Base-by-base conservation (phyloP, 257 asterid genomes). In the Apocynum venetum region DNA sequence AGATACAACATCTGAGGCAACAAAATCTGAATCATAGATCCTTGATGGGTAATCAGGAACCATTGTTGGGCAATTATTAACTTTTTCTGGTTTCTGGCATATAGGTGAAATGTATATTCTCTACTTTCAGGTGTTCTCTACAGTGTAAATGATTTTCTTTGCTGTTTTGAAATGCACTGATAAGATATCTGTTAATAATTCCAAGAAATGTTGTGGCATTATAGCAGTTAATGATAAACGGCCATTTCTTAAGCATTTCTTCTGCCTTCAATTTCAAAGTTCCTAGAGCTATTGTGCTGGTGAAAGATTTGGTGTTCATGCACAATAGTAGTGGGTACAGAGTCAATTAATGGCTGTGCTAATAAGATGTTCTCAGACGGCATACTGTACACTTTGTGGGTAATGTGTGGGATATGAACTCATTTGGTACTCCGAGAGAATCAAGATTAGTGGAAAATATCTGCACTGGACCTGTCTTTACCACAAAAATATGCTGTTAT, bases 1-100 rank as follows among this genome's bases (percentile, higher is more conserved):
- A 49, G 90, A 91, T 68, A 85, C 84, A 79, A 68, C 84, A 0
- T 8, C 2, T 4, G 89, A 73, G 78, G 72, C 80, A 8, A 82
- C 81, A 6, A 83, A 84, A 51, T 71, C 75, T 49, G 63, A 80
- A 72, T 65, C 61, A 38, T 68, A 67, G 71, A 63, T 38, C 9
- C 35, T 66, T 52, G 67, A 13, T 64, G 57, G 70, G 11, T 20
- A 31, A 20, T 25, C 49, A 17, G 25, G 15, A 48, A 63, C 44
- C 19, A 38, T 44, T 17, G 51, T 14, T 67, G 48, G 46, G 56
- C 60, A 47, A 11, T 12, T 49, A 2, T 38, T 53, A 20, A 52
- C n/a, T 11, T 25, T 69, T 2, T 44, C 35, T 10, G 71, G 14
- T 19, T 40, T 48, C 47, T 71, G 8, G 31, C 53, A 31, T 41